A percentile compares a stretch with the other conserved stretches of the same genome.
Conservation (phyloP, 2,329 filamentous ascomycete species). For the Emmonsia crescens region DNA sequence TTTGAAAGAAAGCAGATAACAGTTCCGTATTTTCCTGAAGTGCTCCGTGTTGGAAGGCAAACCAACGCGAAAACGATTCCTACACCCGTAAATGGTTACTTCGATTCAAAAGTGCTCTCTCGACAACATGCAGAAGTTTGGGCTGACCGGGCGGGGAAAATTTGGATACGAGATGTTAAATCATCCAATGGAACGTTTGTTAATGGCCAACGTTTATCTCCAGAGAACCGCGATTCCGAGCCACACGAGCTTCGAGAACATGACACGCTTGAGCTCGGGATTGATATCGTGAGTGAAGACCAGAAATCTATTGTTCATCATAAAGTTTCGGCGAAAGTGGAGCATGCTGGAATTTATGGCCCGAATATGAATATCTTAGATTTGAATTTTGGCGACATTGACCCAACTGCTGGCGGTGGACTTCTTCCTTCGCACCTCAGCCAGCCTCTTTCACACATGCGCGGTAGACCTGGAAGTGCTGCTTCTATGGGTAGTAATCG, state of each 20-base stretch:
- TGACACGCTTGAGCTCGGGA: constrained; percentile 87
- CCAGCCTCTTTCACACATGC: constrained; percentile 53
- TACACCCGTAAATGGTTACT: constrained; percentile 83
- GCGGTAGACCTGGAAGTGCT: constrained; percentile 59
- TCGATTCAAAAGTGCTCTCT: constrained; percentile 95
- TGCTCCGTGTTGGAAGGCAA: constrained; percentile 84
- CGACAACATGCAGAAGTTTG: constrained; percentile 94
- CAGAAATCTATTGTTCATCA: constrained; percentile 98
- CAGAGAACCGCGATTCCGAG: constrained; percentile 91
- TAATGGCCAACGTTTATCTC: constrained; percentile 79
- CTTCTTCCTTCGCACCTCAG: constrained; percentile 61
- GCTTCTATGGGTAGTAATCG: constrained; percentile 53
- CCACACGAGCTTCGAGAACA: constrained; percentile 85
- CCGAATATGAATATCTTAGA: constrained; percentile 60
- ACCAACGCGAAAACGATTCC: constrained; percentile 95
- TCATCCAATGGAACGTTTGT: constrained; percentile 98
- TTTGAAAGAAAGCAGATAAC: constrained; percentile 96
- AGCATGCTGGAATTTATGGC: constrained; percentile 78
- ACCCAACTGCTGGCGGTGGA: constrained; percentile 60
- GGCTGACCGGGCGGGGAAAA: constrained; percentile 73
- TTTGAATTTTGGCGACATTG: constrained; percentile 84
- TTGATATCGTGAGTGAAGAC: constrained; percentile 97
- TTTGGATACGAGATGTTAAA: constrained; percentile 95
- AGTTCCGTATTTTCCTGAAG: constrained; percentile 89
- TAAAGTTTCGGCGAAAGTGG: constrained; percentile 93